Conservation (phyloP, 768 basidiomycete species). For the Macrolepiota dolichaula region DNA sequence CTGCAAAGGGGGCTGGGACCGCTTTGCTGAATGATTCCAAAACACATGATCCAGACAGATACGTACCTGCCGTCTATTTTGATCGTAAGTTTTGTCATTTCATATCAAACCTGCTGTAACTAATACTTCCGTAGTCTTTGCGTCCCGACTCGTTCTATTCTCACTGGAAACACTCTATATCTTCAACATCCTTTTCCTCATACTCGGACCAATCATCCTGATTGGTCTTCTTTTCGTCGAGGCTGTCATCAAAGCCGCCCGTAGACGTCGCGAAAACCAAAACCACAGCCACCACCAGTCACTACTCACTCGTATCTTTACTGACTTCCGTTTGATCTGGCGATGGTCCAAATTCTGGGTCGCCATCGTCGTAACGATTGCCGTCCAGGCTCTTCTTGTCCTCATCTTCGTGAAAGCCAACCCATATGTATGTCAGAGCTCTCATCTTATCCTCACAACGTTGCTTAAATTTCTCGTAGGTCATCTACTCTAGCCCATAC, state of each 20-base stretch:
- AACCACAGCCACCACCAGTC: background rate
- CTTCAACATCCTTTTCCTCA: slow-evolving; percentile 55
- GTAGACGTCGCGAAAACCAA: background rate
- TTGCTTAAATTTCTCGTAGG: slow-evolving; percentile 6
- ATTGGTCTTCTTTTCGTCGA: slow-evolving; percentile 36
- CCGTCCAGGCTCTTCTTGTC: slow-evolving; percentile 45
- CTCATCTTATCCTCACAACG: background rate
- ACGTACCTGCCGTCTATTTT: slow-evolving; percentile 52
- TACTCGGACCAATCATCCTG: slow-evolving; percentile 59
- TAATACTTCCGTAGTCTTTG: slow-evolving; percentile 50
- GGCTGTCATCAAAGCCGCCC: slow-evolving; percentile 16
- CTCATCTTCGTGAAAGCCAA: slow-evolving; percentile 51
- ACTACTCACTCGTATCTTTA: slow-evolving; percentile 6
- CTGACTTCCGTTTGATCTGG: slow-evolving; percentile 30
- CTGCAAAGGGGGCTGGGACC: slow-evolving; percentile 49
- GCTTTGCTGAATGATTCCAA: slow-evolving; percentile 42
- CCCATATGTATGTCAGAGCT: slow-evolving; percentile 50
- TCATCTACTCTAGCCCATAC: slow-evolving; percentile 37
- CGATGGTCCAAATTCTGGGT: slow-evolving; percentile 64
- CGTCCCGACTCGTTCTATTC: slow-evolving; percentile 50
- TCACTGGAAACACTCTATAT: slow-evolving; percentile 46
- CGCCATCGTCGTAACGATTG: slow-evolving; percentile 42
- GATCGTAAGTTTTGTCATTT: slow-evolving; percentile 52
- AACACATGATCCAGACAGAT: slow-evolving; percentile 3
- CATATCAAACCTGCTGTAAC: background rate